phyloP scores from a whole-genome alignment of 2,329 filamentous ascomycete species.

The Clarireedia monteithiana region DNA sequence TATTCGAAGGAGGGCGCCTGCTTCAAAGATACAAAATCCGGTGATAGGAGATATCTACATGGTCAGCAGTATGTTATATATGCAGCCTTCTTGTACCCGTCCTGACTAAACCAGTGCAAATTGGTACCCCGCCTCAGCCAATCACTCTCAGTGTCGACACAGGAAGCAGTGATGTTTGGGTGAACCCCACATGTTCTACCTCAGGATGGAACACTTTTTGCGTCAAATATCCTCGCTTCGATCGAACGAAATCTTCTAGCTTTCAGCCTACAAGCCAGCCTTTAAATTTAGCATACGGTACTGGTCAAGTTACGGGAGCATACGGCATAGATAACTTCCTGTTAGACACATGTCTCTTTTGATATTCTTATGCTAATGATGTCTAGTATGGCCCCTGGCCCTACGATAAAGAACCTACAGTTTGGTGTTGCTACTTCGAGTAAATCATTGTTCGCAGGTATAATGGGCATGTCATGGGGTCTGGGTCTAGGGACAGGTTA shows the following conservation, averaged over 20 bases:
- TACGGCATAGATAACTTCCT: slow-evolving; percentile 3
- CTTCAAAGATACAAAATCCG: not conserved
- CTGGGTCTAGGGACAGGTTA: slow-evolving; percentile 10
- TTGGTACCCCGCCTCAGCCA: slow-evolving; percentile 1
- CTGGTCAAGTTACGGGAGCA: not conserved
- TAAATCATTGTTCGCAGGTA: slow-evolving; percentile 5
- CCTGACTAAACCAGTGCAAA: slow-evolving; percentile 1
- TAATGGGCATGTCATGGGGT: slow-evolving; percentile 10
- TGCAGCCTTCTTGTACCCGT: not conserved
- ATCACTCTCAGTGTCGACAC: slow-evolving; percentile 4
- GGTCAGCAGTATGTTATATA: not conserved
- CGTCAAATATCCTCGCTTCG: not conserved
- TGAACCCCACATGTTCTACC: slow-evolving; percentile 6
- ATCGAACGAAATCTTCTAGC: not conserved
- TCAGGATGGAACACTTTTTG: slow-evolving; percentile 7
- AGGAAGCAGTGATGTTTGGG: slow-evolving; percentile 7
- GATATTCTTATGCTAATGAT: not conserved
- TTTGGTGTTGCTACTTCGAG: slow-evolving; percentile 8
- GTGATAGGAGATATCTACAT: slow-evolving; percentile 6
- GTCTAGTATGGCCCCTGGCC: not conserved
- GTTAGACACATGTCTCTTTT: not conserved
- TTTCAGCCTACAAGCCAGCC: not conserved
- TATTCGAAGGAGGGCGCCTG: not conserved
- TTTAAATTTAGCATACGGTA: slow-evolving; percentile 3
- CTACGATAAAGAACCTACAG: slow-evolving; percentile 3